A percentile compares a stretch with the other conserved stretches of the same genome.
phyloP scores from a whole-genome alignment of 2,329 filamentous ascomycete species.

The Lasiodiplodia hormozganensis region DNA sequence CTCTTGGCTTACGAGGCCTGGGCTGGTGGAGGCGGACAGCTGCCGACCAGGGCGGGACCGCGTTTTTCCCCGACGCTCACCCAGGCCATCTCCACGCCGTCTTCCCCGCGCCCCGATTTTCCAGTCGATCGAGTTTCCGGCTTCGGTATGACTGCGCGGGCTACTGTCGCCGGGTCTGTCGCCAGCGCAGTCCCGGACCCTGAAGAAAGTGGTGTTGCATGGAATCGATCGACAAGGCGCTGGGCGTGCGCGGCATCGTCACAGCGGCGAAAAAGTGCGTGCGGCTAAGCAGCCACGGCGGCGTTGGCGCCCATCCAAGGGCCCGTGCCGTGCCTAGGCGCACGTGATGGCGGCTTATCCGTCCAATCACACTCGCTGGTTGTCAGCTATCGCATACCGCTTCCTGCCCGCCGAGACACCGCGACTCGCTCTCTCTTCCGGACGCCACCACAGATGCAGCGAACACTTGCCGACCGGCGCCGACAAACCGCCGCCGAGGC shows the following conservation, averaged over 20 bases:
- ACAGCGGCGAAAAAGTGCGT: slow-evolving; percentile 1
- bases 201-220: not conserved
- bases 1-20: not conserved
- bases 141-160: not conserved
- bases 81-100: not conserved
- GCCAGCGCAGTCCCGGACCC: no score
- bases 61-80: not conserved
- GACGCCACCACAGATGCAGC: slow-evolving; percentile 3
- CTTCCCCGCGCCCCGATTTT: slow-evolving; percentile 11
- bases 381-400: slow-evolving; percentile 21
- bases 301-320: not conserved
- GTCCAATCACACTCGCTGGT: not conserved
- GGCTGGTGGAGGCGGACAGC: not conserved
- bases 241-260: not conserved
- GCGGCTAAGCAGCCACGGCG: slow-evolving; percentile 15
- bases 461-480: not conserved
- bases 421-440: not conserved
- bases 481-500: slow-evolving; percentile 5
- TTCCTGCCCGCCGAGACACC: not conserved
- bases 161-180: not conserved
- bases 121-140: slow-evolving; percentile 24
- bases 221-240: not conserved
- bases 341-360: slow-evolving; percentile 13
- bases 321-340: not conserved
- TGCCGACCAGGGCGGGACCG: not conserved